Base-by-base conservation (phyloP, 345 rosid species). In the Populus davidiana region DNA sequence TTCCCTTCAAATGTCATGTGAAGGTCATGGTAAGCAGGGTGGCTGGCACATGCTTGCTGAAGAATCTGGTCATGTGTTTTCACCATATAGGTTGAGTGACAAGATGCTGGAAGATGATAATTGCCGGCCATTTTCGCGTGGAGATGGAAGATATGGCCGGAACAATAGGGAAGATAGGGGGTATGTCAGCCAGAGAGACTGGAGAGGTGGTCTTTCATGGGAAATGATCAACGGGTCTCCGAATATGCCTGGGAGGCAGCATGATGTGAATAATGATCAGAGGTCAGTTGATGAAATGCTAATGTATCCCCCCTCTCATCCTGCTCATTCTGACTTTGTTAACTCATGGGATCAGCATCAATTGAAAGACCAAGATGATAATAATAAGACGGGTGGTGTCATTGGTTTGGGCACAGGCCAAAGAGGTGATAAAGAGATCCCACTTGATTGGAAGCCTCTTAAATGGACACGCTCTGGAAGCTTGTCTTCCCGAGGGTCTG, bases 11-110 rank as follows among this genome's bases (percentile, higher is more conserved):
- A 74, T 86, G 67, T 83, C 79, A 75, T 78, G 77, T 89, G 86
- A 87, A 94, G 97, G 93, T 89, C 91, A 96, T 81, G 92, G 88
- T 85, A 93, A 90, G 98, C 96, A 90, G 87, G 94, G 94, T 75
- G 89, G 88, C 44, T 91, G 93, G 87, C 89, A 90, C 86, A 66
- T 82, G 83, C 90, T 88, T 85, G 79, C 81, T 10, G 94, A 91
- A 61, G 97, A 96, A 67, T 74, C 87, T 82, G 87, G 90, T 81
- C 87, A 89, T 83, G 90, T 91, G 52, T 91, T 88, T 56, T 73
- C 77, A 59, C 87, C 94, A 36, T 85, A 85, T 39, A 80, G 93
- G 36, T 82, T 90, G 18, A 81, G 84, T 75, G 88, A 89, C 72
- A 92, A 87, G 85, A 83, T 89, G 73, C 73, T 84, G 67, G 98